Conservation (phyloP, 2,329 filamentous ascomycete genomes). For the Neospermospora avenae region DNA sequence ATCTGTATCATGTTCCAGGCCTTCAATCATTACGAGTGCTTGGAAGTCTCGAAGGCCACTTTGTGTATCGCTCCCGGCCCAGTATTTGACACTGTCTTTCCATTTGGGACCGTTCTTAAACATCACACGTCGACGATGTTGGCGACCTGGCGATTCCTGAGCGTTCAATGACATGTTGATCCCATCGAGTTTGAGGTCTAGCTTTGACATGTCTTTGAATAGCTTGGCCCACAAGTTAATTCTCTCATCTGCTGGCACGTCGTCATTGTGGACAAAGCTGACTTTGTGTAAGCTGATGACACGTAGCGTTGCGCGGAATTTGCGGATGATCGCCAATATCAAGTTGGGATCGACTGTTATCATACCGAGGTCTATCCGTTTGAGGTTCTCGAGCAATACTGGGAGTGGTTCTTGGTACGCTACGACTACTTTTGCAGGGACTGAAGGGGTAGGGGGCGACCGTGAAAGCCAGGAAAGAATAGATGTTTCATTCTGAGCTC, state of each 20-base stretch:
- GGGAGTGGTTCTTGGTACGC: conserved; percentile 23
- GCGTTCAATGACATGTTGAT: conserved; percentile 13
- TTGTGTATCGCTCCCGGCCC: conserved; percentile 20
- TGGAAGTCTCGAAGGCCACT: conserved; percentile 20
- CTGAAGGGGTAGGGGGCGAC: not conserved
- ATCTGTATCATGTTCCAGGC: conserved; percentile 3
- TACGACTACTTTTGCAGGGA: not conserved
- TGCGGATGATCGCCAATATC: conserved; percentile 39
- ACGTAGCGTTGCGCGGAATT: conserved; percentile 44
- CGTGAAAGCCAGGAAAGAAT: conserved; percentile 16
- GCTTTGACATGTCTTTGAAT: conserved; percentile 36
- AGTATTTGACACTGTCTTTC: conserved; percentile 3
- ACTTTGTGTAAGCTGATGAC: conserved; percentile 47
- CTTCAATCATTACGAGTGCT: not conserved
- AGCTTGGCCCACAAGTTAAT: conserved; percentile 41
- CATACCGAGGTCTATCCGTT: conserved; percentile 45
- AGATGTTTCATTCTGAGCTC: not conserved
- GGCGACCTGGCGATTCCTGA: not conserved
- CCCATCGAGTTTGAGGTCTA: conserved; percentile 16
- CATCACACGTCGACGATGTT: not conserved
- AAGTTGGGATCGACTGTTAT: conserved; percentile 31
- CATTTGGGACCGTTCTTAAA: conserved; percentile 5
- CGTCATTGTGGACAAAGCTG: conserved; percentile 12
- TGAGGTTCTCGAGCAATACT: conserved; percentile 37
- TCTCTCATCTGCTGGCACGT: conserved; percentile 25